Conservation (phyloP, 345 rosid genomes). For the Arabidopsis thaliana region TAIR10.1 NC_003076.8:25413001-25413500, state of each 20-base stretch:
- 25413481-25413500: constrained; percentile 11
- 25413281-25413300: constrained; percentile 22
- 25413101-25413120: too few species aligned
- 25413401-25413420: constrained; percentile 6
- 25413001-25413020: not conserved
- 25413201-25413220: not conserved
- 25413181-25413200: not conserved
- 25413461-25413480: constrained; percentile 13
- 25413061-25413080: too few species aligned
- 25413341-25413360: not conserved
- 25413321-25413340: not conserved
- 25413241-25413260: not conserved
- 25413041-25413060: too few species aligned
- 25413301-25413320: not conserved
- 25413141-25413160: not conserved
- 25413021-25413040: not conserved
- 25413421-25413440: constrained; percentile 14
- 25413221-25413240: not conserved
- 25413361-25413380: constrained; percentile 11
- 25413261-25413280: constrained; percentile 18
- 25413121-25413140: too few species aligned
- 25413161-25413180: not conserved
- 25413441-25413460: constrained; percentile 26
- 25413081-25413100: not conserved
- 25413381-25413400: not conserved